Evolutionary conservation across 2,329 filamentous ascomycete species (phyloP), one percentile per base, ranked within the genome.

Genomic region (Aspergillus neotritici): DNA sequence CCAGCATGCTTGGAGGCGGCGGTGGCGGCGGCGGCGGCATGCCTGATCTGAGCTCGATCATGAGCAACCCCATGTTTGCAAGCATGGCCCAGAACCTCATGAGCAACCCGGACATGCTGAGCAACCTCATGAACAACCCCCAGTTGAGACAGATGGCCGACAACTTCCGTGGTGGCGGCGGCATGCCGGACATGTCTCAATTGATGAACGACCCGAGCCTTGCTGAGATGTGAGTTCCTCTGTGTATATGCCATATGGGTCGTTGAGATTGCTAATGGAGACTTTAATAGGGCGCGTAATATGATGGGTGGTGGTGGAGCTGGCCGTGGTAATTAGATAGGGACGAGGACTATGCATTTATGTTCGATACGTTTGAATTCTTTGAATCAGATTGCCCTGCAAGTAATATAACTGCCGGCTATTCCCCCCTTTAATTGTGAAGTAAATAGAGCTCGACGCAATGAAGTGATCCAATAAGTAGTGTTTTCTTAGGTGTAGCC

Each of bases 11-110:
- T 53, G 83, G 82, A 32, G 76, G 74, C 14, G 76, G 71, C 14
- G 82, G 75, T 16, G 81, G 75, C 11, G 76, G 70, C 17, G 80
- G 70, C 8, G 83, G 79, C 4, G 83, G 78, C 42, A 93, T 95
- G 86, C 89, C 90, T 10, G 91, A 97, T 66, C 74, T 98, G 16
- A 71, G 80, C 51, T 80, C 80, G 51, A 83, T 98, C 66, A 94
- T 97, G 89, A 89, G 76, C 75, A 98, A 97, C 74, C 93, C 93
- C 43, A 97, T 97, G 93, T 94, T 98, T 72, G 82, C 89, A 39
- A 86, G 79, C 71, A 96, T 97, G 89, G 93, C 93, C 4, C 88
- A 96, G 74, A 95, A 87, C 68, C 70, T 98, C 43, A 97, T 97
- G 93, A 87, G 82, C 71, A 96, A 98, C 72, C 93, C 93, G 0